Conservation (phyloP, 192 early-diverging fungal species). For the Kappamyces sp. region DNA sequence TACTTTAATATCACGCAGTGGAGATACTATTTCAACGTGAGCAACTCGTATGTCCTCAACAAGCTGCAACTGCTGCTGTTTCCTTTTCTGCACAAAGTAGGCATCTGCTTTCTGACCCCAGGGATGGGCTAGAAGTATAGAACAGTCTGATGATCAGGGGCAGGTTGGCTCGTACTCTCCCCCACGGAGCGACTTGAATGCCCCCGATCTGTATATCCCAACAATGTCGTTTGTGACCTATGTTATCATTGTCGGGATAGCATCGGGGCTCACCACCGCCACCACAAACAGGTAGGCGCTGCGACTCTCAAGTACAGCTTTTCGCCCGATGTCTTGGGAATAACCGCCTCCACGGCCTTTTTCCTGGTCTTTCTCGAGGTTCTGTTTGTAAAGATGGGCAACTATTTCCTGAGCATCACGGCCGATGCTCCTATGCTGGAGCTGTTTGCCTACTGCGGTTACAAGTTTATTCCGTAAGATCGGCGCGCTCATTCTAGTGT, state of each 20-base stretch:
- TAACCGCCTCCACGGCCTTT: conserved; percentile 76
- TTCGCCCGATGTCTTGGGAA: conserved; percentile 77
- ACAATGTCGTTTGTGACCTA: conserved; percentile 90
- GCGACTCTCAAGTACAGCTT: conserved; percentile 49
- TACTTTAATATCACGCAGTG: conserved; percentile 82
- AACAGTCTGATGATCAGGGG: conserved; percentile 66
- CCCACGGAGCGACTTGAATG: conserved; percentile 88
- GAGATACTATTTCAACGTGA: conserved; percentile 92
- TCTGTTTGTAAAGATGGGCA: conserved; percentile 72
- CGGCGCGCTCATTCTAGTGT: conserved; percentile 19
- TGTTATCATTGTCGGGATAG: conserved; percentile 70
- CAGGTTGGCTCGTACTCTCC: conserved; percentile 52
- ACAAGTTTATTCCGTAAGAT: conserved; percentile 84
- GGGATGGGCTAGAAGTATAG: conserved; percentile 10
- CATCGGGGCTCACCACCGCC: conserved; percentile 39
- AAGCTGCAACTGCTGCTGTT: conserved; percentile 83
- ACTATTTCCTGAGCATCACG: conserved; percentile 80
- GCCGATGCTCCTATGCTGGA: conserved; percentile 80
- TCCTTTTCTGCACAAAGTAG: conserved; percentile 72
- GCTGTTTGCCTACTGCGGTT: conserved; percentile 81
- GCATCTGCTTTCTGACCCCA: not conserved
- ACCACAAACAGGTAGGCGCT: conserved; percentile 18
- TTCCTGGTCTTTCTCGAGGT: conserved; percentile 77
- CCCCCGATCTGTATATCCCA: conserved; percentile 96
- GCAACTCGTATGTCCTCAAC: conserved; percentile 85